Conservation (phyloP, 2,329 filamentous ascomycete genomes). For the Penicillium olsonii region DNA sequence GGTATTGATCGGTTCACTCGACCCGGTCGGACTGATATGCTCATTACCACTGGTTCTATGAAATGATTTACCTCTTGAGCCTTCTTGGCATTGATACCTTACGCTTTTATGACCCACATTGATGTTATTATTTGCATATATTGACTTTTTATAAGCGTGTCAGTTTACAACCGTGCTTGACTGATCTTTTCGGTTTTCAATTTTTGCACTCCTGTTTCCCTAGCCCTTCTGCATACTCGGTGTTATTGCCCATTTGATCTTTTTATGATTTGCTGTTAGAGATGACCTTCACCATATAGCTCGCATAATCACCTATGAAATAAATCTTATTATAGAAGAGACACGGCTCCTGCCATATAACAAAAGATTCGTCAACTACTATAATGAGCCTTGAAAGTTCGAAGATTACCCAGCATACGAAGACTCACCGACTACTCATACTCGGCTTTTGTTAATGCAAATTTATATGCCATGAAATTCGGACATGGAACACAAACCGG, state of each 20-base stretch:
- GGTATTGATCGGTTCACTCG: slow-evolving; percentile 60
- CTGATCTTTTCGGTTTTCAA: neutral
- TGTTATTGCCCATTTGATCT: slow-evolving; percentile 4
- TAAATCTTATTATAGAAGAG: too few species aligned
- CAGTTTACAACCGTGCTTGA: neutral
- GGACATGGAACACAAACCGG: too few species aligned
- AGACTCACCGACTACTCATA: too few species aligned
- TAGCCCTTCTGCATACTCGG: slow-evolving; percentile 11
- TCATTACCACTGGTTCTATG: slow-evolving; percentile 40
- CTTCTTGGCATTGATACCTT: neutral
- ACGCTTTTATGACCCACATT: slow-evolving; percentile 8
- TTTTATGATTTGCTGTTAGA: neutral
- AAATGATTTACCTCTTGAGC: slow-evolving; percentile 18
- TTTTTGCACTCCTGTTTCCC: neutral
- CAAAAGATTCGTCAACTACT: too few species aligned
- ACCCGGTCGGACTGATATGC: slow-evolving; percentile 45
- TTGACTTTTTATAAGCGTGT: neutral
- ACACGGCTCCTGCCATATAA: too few species aligned
- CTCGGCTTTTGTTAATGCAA: neutral
- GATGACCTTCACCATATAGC: neutral
- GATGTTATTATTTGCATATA: neutral
- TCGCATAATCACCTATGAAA: neutral
- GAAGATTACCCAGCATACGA: too few species aligned
- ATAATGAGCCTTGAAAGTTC: too few species aligned
- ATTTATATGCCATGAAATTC: too few species aligned